These are phyloP conservation scores for Lenwebbia sp. DNA, from an alignment of 345 rosid species.

Conservation along the genomic window DNA sequence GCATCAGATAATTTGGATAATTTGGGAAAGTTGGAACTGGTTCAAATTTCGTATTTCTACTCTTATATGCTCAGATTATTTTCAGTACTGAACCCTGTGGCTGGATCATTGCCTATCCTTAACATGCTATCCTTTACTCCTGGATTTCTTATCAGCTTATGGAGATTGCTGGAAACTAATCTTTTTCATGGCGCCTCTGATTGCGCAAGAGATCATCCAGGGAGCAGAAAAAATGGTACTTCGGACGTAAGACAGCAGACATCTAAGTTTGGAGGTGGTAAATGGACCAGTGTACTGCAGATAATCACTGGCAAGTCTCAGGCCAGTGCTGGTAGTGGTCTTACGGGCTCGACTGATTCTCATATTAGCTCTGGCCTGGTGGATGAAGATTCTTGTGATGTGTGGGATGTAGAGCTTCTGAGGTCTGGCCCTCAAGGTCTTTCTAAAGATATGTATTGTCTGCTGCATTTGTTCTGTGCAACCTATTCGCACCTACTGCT, in stretches of 20 bases:
- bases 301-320: slow-evolving; percentile 73
- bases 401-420: slow-evolving; percentile 65
- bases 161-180: slow-evolving; percentile 53
- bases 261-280: slow-evolving; percentile 50
- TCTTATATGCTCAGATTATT: slow-evolving; percentile 77
- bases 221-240: slow-evolving; percentile 22
- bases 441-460: slow-evolving; percentile 58
- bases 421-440: slow-evolving; percentile 63
- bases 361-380: slow-evolving; percentile 24
- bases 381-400: slow-evolving; percentile 33
- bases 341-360: slow-evolving; percentile 16
- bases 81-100: slow-evolving; percentile 42
- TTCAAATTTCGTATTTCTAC: slow-evolving; percentile 69
- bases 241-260: slow-evolving; percentile 38
- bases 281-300: slow-evolving; percentile 62
- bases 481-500: slow-evolving; percentile 81
- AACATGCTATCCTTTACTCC: slow-evolving; percentile 89
- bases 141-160: slow-evolving; percentile 54
- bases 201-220: slow-evolving; percentile 16
- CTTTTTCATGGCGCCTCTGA: slow-evolving; percentile 24
- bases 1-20: slow-evolving; percentile 13
- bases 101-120: slow-evolving; percentile 74
- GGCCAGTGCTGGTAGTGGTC: slow-evolving; percentile 14
- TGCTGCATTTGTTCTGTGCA: slow-evolving; percentile 87
- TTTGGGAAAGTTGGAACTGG: slow-evolving; percentile 35